Evolutionary conservation across 768 basidiomycete species (phyloP).

Genomic region (Gautieria morchelliformis): DNA sequence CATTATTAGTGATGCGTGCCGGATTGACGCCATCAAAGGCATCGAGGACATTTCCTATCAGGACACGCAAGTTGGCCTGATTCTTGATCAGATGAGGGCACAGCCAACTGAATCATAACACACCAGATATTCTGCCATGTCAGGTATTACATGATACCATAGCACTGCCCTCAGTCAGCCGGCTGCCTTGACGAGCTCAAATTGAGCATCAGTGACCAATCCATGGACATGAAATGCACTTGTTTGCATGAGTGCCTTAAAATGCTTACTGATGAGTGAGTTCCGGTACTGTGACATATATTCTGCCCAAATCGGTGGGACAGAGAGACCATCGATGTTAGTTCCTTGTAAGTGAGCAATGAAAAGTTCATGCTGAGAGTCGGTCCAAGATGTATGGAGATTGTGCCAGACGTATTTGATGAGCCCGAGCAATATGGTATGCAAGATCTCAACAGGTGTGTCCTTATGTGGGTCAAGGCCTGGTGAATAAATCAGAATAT

Average conservation of each 20-base stretch:
- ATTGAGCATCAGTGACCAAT: constrained; percentile 15
- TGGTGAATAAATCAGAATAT: too few species aligned
- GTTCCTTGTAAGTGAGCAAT: constrained; percentile 18
- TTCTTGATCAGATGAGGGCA: background rate
- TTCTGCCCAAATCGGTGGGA: constrained; percentile 24
- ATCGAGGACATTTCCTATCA: constrained; percentile 29
- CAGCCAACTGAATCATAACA: background rate
- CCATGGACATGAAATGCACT: constrained; percentile 28
- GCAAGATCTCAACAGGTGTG: constrained; percentile 25
- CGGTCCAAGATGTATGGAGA: constrained; percentile 21
- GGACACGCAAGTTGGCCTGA: constrained; percentile 14
- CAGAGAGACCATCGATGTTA: constrained; percentile 18
- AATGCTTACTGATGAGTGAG: constrained; percentile 32
- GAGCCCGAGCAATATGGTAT: constrained; percentile 25
- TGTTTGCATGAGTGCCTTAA: constrained; percentile 30
- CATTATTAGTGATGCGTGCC: constrained; percentile 22
- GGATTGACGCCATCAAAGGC: constrained; percentile 24
- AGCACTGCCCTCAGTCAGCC: constrained; percentile 11
- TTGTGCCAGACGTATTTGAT: constrained; percentile 26
- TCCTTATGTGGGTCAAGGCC: constrained; percentile 24
- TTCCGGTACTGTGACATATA: constrained; percentile 37
- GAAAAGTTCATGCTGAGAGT: constrained; percentile 19
- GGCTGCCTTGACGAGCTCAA: constrained; percentile 10
- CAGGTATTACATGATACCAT: constrained; percentile 10
- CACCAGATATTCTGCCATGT: constrained; percentile 11